Evolutionary conservation across 768 basidiomycete genomes (phyloP).

Genomic region (Russula ochroleuca): DNA sequence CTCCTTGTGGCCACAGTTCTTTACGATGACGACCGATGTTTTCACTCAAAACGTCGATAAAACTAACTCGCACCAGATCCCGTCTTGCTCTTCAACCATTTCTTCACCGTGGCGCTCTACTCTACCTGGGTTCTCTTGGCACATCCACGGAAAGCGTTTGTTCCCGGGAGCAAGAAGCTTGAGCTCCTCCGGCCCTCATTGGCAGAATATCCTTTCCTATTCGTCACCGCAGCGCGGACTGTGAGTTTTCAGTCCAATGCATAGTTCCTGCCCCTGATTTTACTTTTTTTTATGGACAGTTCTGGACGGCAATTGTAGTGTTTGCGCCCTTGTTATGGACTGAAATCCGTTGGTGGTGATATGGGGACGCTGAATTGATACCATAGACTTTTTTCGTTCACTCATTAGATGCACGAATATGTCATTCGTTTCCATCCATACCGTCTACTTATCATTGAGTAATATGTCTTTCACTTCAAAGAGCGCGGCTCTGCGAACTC

Average conservation of each 20-base stretch:
- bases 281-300: slow-evolving; percentile 43
- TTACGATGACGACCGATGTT: too few relatives aligned
- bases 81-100: slow-evolving; percentile 76
- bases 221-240: slow-evolving; percentile 58
- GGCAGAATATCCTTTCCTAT: slow-evolving; percentile 64
- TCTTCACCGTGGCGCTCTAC: slow-evolving; percentile 94
- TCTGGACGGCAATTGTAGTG: slow-evolving; percentile 89
- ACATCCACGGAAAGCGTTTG: slow-evolving; percentile 43
- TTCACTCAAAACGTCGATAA: neutral
- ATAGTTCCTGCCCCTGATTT: neutral
- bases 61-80: slow-evolving; percentile 72
- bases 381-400: neutral
- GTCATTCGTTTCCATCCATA: neutral
- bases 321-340: slow-evolving; percentile 85
- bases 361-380: neutral
- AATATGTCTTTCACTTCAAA: neutral
- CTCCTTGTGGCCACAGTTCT: neutral
- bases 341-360: slow-evolving; percentile 71
- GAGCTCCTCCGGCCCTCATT: slow-evolving; percentile 43
- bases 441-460: slow-evolving; percentile 2
- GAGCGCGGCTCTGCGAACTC: neutral
- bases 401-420: neutral
- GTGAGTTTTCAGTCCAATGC: slow-evolving; percentile 39
- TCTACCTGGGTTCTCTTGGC: slow-evolving; percentile 89
- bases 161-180: slow-evolving; percentile 36